These are phyloP conservation scores for Dentiscutata heterogama DNA, from an alignment of 371 early-diverging fungal genomes.

Conservation along the genomic window DNA sequence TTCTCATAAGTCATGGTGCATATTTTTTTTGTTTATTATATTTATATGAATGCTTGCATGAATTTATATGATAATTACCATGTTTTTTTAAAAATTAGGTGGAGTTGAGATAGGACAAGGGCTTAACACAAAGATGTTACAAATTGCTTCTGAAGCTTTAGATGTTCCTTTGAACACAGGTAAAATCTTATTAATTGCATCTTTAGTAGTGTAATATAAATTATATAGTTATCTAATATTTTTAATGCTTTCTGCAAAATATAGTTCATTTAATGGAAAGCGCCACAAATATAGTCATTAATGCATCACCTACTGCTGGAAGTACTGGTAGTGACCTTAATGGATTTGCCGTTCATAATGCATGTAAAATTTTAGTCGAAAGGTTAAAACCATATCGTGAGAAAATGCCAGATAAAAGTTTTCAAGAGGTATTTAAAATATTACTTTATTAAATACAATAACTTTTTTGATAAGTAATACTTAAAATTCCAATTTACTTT, in stretches of 20 bases:
- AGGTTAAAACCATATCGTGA: too few relatives aligned
- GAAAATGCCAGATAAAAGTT: too few relatives aligned
- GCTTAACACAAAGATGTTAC: too few relatives aligned
- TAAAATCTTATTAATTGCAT: not conserved
- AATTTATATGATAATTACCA: not conserved
- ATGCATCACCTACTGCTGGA: slow-evolving; percentile 79
- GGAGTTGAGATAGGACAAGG: slow-evolving; percentile 87
- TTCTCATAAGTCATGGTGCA: too few relatives aligned
- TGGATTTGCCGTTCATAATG: slow-evolving; percentile 80
- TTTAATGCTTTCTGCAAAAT: not conserved
- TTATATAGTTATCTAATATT: too few relatives aligned
- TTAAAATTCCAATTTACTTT: too few relatives aligned
- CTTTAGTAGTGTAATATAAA: too few relatives aligned
- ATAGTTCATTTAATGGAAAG: slow-evolving; percentile 76
- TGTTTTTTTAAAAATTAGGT: slow-evolving; percentile 58
- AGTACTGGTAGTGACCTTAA: slow-evolving; percentile 81
- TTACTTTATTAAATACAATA: slow-evolving; percentile 27
- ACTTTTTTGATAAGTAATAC: not conserved
- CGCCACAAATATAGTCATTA: slow-evolving; percentile 76
- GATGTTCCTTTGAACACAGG: slow-evolving; percentile 56
- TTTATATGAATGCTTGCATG: too few relatives aligned
- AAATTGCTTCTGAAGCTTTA: too few relatives aligned
- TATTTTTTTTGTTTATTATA: not conserved
- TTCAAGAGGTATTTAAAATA: slow-evolving; percentile 63
- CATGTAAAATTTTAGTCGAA: too few relatives aligned